Evolutionary conservation across 2,329 filamentous ascomycete genomes (phyloP).

Genomic region (Diplodia intermedia): DNA sequence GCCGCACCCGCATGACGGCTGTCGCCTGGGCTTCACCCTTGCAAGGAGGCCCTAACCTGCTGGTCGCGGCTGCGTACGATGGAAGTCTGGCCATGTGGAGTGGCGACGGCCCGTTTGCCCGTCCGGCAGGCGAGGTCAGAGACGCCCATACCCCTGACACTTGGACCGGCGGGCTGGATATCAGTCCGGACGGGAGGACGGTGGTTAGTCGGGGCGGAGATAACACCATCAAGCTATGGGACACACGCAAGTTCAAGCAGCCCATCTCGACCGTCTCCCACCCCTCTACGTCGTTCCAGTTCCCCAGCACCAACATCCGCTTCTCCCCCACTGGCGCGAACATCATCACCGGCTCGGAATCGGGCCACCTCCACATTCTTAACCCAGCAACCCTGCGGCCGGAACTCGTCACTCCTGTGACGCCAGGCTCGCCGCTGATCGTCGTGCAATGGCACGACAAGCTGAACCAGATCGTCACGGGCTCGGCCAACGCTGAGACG

Average conservation of each 20-base stretch:
- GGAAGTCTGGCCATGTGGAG: constrained; percentile 91
- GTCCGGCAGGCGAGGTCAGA: constrained; percentile 81
- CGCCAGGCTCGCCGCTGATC: constrained; percentile 80
- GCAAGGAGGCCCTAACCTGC: constrained; percentile 65
- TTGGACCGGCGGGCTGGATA: constrained; percentile 91
- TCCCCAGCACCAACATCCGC: constrained; percentile 82
- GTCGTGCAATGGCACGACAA: constrained; percentile 90
- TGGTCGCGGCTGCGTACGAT: constrained; percentile 85
- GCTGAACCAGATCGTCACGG: constrained; percentile 94
- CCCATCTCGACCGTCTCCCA: constrained; percentile 82
- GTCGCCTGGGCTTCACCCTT: constrained; percentile 80
- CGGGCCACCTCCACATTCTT: constrained; percentile 87
- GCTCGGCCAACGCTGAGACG: constrained; percentile 87
- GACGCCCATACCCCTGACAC: constrained; percentile 83
- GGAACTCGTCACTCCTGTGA: constrained; percentile 88
- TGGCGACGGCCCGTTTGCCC: constrained; percentile 82
- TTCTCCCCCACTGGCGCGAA: constrained; percentile 85
- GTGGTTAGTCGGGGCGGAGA: constrained; percentile 91
- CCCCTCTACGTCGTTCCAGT: constrained; percentile 81
- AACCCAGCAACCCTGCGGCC: constrained; percentile 89
- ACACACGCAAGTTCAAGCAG: constrained; percentile 92
- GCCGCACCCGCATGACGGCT: constrained; percentile 90
- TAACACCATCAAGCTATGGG: constrained; percentile 93
- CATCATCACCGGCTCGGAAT: constrained; percentile 86
- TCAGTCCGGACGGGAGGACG: constrained; percentile 88